phyloP scores from a whole-genome alignment of 164 flowering plant genomes.

The Tinospora cordifolia region DNA sequence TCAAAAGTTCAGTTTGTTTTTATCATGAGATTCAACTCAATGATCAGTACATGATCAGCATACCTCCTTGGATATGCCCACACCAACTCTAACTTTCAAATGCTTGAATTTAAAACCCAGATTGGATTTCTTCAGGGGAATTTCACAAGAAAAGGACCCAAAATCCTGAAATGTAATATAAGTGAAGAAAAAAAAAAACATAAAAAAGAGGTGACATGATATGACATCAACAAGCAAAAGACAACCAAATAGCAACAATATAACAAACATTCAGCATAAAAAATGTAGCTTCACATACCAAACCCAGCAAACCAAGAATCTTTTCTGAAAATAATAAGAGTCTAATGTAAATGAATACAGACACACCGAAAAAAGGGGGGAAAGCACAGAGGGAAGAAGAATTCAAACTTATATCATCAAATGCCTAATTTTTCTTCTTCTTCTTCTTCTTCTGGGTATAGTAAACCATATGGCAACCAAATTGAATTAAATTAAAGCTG shows the following conservation, averaged over 20 bases:
- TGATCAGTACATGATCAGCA: background rate
- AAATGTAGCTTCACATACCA: background rate
- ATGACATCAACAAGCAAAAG: background rate
- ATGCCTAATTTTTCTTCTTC: constrained; percentile 27
- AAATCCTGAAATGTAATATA: background rate
- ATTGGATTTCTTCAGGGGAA: background rate
- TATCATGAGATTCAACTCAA: background rate
- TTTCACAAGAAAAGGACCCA: constrained; percentile 1
- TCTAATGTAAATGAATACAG: background rate
- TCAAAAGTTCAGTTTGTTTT: background rate
- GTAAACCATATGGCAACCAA: background rate
- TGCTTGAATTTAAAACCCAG: background rate
- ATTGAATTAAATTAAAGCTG: background rate
- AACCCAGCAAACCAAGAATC: background rate
- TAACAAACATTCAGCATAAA: background rate
- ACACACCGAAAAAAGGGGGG: background rate
- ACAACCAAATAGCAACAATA: background rate
- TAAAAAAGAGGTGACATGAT: background rate
- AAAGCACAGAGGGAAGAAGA: background rate
- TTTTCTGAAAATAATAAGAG: background rate
- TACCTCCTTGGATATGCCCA: background rate
- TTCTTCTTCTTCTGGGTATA: constrained; percentile 28
- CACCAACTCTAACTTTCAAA: background rate
- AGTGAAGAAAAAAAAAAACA: background rate
- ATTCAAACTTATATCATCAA: background rate